Percentiles rank a stretch among this genome's conserved stretches.
Evolutionary conservation across 2,329 filamentous ascomycete genomes (phyloP).

Genomic region (Aspergillus thermomutatus): DNA sequence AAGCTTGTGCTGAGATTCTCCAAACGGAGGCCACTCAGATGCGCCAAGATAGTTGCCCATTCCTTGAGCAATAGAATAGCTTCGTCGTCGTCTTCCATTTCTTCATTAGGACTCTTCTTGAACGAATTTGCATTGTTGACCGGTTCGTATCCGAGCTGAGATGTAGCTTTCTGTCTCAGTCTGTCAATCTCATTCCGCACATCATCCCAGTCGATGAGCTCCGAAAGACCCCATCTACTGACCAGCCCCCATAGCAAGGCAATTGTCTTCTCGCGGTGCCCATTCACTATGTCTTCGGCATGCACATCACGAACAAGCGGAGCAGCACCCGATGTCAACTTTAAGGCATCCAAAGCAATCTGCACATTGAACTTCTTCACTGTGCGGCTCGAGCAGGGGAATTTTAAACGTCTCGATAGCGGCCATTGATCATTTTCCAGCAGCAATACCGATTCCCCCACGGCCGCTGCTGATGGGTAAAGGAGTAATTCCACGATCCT

Average conservation of each 20-base stretch:
- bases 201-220: conserved; percentile 55
- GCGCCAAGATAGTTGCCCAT: conserved; percentile 55
- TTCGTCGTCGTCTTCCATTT: conserved; percentile 22
- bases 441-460: conserved; percentile 40
- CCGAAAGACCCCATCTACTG: conserved; percentile 53
- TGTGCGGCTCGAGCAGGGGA: conserved; percentile 53
- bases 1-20: conserved; percentile 59
- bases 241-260: conserved; percentile 59
- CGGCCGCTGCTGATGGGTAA: conserved; percentile 40
- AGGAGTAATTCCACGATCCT: conserved; percentile 58
- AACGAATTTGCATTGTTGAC: conserved; percentile 18
- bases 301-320: conserved; percentile 43
- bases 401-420: conserved; percentile 57
- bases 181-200: conserved; percentile 51
- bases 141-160: conserved; percentile 12
- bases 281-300: conserved; percentile 60
- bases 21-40: conserved; percentile 45
- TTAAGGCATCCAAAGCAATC: conserved; percentile 53
- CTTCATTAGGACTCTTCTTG: conserved; percentile 20
- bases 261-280: conserved; percentile 63
- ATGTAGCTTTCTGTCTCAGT: conserved; percentile 31
- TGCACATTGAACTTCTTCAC: conserved; percentile 60
- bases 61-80: conserved; percentile 47
- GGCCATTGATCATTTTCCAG: conserved; percentile 40
- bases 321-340: conserved; percentile 40